Base-by-base conservation (phyloP, 257 asterid genomes). In the Solanum ossicruentum region DNA sequence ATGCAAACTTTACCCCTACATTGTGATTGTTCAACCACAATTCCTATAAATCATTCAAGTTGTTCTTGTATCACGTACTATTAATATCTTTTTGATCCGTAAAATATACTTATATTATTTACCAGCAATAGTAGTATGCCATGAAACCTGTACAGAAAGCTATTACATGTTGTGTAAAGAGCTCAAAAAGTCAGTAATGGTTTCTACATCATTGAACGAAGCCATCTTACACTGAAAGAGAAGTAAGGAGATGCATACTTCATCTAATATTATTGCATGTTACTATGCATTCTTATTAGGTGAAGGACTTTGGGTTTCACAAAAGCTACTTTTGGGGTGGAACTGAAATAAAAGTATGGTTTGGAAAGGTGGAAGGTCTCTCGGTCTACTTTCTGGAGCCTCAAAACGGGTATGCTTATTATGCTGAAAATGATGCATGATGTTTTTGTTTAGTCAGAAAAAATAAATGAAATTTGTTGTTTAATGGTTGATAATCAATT, bases 351-450 rank as follows among this genome's bases (percentile, higher is more conserved):
- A 94, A 92, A 95, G 98, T 95, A 89, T 95, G 96, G 98, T 73
- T 47, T 75, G 99, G 99, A 83, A 97, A 95, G 90, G 99, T 97
- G 78, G 99, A 95, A 92, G 97, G 99, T 85, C 91, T 95, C 71
- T 84, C 95, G 86, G 99, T 97, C 88, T 93, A 95, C 85, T 95
- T 97, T 89, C 86, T 97, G 96, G 99, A 97, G 91, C 99, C 99
- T 90, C 97, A 95, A 86, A 97, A 95, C 80, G 98, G 99, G 99
- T 97, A 92, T 69, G 81, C 69, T 32, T 54, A 54, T 18, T 83
- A 51, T 10, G 70, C 55, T 69, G 39, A 52, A 83, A 69, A 12
- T 58, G 45, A 69, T 54, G 3, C 47, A 28, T 51, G 60, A 52
- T 77, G 47, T 16, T 77, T 77, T 77, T 51, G 82, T 26, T 26